Conservation (phyloP, 2,329 filamentous ascomycete genomes). For the Hyphodiscus sp. region DNA sequence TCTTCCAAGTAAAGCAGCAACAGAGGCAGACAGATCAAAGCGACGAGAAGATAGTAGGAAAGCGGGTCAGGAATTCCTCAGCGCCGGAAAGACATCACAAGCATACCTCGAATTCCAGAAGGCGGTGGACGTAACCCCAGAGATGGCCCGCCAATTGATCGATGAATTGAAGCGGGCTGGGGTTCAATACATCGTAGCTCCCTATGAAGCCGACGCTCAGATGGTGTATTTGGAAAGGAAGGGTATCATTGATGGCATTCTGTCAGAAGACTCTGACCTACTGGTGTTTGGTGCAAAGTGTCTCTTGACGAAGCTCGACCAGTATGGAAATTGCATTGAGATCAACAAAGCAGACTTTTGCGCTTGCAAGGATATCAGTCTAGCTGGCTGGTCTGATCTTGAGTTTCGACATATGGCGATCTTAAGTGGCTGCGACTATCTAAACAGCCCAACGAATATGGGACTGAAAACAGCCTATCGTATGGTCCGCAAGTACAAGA, state of each 20-base stretch:
- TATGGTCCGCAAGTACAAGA: conserved; percentile 84
- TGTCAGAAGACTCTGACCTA: conserved; percentile 95
- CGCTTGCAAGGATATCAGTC: conserved; percentile 76
- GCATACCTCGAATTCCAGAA: conserved; percentile 88
- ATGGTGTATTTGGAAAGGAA: conserved; percentile 86
- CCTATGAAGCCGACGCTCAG: conserved; percentile 97
- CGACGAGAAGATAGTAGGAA: conserved; percentile 71
- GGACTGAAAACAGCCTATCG: conserved; percentile 92
- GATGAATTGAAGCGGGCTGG: conserved; percentile 78
- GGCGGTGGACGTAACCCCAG: conserved; percentile 88
- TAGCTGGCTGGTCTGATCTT: conserved; percentile 85
- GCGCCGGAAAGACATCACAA: conserved; percentile 72
- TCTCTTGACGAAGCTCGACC: conserved; percentile 87
- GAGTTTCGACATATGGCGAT: conserved; percentile 97
- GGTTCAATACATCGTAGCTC: conserved; percentile 85
- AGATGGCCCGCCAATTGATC: conserved; percentile 89
- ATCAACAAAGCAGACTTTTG: conserved; percentile 86
- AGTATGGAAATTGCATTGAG: conserved; percentile 88
- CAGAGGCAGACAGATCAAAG: conserved; percentile 70
- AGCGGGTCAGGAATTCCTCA: conserved; percentile 70
- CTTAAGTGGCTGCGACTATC: conserved; percentile 91
- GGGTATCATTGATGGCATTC: conserved; percentile 76
- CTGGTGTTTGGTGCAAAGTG: conserved; percentile 90
- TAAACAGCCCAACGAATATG: conserved; percentile 77
- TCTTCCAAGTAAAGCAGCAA: conserved; percentile 85